phyloP scores from a whole-genome alignment of 1,284 basidiomycete genomes.

The Leccinum discolor region DNA sequence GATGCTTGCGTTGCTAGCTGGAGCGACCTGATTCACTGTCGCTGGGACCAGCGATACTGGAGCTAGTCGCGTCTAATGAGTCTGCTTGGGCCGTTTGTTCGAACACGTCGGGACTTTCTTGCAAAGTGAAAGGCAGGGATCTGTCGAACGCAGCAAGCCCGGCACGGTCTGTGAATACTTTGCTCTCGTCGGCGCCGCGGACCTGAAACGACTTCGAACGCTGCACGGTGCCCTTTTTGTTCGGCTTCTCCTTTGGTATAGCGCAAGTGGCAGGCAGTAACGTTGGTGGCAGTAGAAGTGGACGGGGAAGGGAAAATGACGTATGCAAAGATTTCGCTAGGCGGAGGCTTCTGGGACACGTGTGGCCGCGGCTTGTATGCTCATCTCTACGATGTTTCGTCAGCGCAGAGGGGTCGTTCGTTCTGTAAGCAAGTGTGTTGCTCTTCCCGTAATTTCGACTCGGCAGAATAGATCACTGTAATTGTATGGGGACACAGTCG shows the following conservation, averaged over 20 bases:
- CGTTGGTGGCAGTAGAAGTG: background rate
- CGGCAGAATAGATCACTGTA: background rate
- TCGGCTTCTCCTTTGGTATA: background rate
- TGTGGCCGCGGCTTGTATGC: slow-evolving; percentile 15
- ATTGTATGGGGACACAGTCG: slow-evolving; percentile 15
- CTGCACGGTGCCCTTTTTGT: background rate
- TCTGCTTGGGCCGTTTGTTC: background rate
- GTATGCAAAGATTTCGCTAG: background rate
- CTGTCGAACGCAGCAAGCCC: background rate
- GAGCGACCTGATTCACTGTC: background rate
- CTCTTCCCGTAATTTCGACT: slow-evolving; percentile 10
- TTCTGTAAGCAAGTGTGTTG: slow-evolving; percentile 17
- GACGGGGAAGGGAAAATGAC: background rate
- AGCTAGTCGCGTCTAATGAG: background rate
- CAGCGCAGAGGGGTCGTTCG: slow-evolving; percentile 30
- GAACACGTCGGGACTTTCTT: background rate
- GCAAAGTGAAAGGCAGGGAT: background rate
- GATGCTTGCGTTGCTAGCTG: background rate
- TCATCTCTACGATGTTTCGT: slow-evolving; percentile 25
- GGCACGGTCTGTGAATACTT: background rate
- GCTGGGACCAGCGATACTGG: background rate
- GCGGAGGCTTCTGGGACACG: background rate
- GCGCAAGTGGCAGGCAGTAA: background rate
- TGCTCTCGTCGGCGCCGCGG: background rate
- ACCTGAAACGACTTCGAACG: background rate